A percentile compares a stretch with the other conserved stretches of the same genome.
Conservation (phyloP, 371 early-diverging fungal species). For the Apophysomyces trapeziformis region DNA sequence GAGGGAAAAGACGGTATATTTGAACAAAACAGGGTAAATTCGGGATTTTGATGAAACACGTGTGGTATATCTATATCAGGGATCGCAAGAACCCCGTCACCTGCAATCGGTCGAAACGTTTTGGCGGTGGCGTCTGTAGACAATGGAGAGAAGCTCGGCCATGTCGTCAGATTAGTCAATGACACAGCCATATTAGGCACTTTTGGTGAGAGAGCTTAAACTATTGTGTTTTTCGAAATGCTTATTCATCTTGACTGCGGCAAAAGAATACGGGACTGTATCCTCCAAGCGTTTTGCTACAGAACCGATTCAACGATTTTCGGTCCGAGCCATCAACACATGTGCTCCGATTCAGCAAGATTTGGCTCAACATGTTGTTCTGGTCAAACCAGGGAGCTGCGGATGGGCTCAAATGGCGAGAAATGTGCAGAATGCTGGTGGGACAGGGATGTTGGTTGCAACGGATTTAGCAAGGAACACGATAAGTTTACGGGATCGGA, state of each 20-base stretch:
- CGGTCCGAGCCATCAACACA: not conserved
- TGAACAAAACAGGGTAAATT: constrained; percentile 10
- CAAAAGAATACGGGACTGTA: not conserved
- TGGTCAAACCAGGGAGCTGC: constrained; percentile 17
- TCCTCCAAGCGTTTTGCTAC: not conserved
- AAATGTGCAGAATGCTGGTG: constrained; percentile 24
- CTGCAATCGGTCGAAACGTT: constrained; percentile 23
- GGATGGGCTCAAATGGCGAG: constrained; percentile 25
- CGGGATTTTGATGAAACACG: not conserved
- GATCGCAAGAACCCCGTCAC: constrained; percentile 28
- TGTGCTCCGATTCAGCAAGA: constrained; percentile 23
- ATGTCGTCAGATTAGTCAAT: constrained; percentile 9
- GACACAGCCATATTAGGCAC: constrained; percentile 8
- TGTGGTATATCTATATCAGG: constrained; percentile 13
- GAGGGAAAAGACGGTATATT: constrained; percentile 35
- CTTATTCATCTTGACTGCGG: not conserved
- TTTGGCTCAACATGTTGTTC: constrained; percentile 20
- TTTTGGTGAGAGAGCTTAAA: not conserved
- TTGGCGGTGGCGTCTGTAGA: constrained; percentile 24
- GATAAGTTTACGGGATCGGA: constrained; percentile 16
- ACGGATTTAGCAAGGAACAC: constrained; percentile 6
- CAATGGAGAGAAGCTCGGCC: constrained; percentile 14
- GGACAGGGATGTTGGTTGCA: constrained; percentile 13
- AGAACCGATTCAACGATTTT: not conserved
- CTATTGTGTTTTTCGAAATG: not conserved